Conservation (phyloP, 345 rosid genomes). For the Erodium maritimum region DNA sequence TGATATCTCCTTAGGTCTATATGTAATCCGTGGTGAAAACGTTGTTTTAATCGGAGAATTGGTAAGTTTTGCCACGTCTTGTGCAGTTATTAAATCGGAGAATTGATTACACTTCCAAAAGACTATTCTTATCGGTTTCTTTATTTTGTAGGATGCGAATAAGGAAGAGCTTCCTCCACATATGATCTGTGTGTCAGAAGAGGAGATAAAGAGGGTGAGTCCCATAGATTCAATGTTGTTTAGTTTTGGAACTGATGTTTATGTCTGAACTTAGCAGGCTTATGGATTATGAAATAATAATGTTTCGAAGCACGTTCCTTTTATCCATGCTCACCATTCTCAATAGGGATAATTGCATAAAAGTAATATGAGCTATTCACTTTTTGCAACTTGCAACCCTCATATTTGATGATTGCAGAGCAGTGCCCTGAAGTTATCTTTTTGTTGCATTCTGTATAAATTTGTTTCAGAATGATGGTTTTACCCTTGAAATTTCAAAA, state of each 20-base stretch:
- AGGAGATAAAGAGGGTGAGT: slow-evolving; percentile 66
- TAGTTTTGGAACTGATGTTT: neutral
- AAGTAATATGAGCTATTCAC: too few relatives aligned
- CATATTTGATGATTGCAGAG: too few relatives aligned
- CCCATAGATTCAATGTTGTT: neutral
- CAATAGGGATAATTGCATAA: too few relatives aligned
- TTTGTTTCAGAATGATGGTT: too few relatives aligned
- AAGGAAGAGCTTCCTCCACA: slow-evolving; percentile 90
- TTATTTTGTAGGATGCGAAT: slow-evolving; percentile 51
- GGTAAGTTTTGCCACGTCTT: slow-evolving; percentile 32
- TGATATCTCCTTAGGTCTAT: slow-evolving; percentile 86
- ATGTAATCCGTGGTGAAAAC: slow-evolving; percentile 92
- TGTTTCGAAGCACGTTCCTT: neutral
- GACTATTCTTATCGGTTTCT: slow-evolving; percentile 5
- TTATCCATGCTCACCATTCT: neutral
- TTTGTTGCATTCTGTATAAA: too few relatives aligned
- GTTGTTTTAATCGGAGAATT: slow-evolving; percentile 91
- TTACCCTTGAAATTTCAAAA: too few relatives aligned
- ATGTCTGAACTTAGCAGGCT: neutral
- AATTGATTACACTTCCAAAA: neutral
- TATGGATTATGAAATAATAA: neutral
- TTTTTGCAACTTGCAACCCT: too few relatives aligned
- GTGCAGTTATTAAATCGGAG: neutral
- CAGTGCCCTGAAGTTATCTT: too few relatives aligned
- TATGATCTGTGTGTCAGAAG: slow-evolving; percentile 64